Base-by-base conservation (phyloP, 192 early-diverging fungal genomes). In the Backusella luteola region DNA sequence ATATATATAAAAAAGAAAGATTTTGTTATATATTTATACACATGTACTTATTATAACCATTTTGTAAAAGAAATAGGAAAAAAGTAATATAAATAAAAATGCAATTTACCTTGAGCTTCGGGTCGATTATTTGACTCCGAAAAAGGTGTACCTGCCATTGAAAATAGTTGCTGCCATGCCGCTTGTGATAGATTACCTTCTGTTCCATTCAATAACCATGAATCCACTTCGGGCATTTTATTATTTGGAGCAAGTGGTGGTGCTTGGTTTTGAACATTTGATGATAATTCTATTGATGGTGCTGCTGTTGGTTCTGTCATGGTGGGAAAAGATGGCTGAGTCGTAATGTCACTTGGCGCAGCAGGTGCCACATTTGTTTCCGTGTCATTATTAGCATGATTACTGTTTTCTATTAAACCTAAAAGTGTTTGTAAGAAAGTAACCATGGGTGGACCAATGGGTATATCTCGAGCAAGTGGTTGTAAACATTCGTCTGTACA, bases 401-500 rank as follows among this genome's bases (percentile, higher is more conserved):
- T 52, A 3, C 17, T 38, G 9, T 73, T 52, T 15, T 34, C 42
- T 34, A 71, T 23, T 29, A 79, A 12, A 21, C 44, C 34, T 32
- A 70, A 69, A 8, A 79, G 42, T 3, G 35, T 75, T 36, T 67
- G 14, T 15, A 79, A 36, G 29, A 79, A 74, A 29, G 34, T 17
- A 23, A 74, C 46, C 14, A 74, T 26, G 9, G 78, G 78, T 23
- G 73, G 78, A 6, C 72, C 71, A 59, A 44, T 42, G 4, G 76
- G 76, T 17, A 78, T 32, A 41, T 71, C 56, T 6, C 75, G 53
- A n/a, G 63, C 49, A n/a, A 81, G 23, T 1, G 80, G 76, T 3
- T 36, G 46, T 8, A 78, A 19, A 56, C 80, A 81, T 49, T 81
- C 76, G 19, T 78, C 42, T 34, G 68, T 71, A 34, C 76, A 66